A percentile compares a stretch with the other conserved stretches of the same genome.
These are phyloP conservation scores for Eutypa lata DNA, from an alignment of 2,329 filamentous ascomycete species.

Conservation along the genomic window DNA sequence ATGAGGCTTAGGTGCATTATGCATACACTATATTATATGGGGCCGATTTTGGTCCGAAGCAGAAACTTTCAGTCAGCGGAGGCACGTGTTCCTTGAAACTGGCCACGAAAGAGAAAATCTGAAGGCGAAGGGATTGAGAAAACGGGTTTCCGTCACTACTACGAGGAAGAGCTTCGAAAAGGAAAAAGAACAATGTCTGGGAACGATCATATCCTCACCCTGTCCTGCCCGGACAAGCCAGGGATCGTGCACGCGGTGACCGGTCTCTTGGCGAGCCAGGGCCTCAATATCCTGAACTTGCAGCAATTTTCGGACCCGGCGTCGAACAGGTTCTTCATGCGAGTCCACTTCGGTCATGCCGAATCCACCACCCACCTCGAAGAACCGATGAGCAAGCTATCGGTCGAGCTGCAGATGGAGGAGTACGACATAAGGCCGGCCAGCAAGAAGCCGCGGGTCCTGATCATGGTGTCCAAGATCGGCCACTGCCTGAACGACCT, in stretches of 20 bases:
- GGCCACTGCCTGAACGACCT: conserved; percentile 83
- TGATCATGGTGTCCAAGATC: conserved; percentile 90
- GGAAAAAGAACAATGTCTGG: conserved; percentile 17
- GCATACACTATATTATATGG: background rate
- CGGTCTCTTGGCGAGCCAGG: conserved; percentile 68
- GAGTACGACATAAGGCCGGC: conserved; percentile 65
- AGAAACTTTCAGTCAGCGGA: background rate
- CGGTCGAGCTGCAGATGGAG: conserved; percentile 62
- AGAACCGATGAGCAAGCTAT: conserved; percentile 58
- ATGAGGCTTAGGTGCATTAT: background rate
- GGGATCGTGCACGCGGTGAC: conserved; percentile 85
- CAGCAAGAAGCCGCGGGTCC: conserved; percentile 67
- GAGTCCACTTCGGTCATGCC: conserved; percentile 73
- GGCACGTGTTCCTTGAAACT: background rate
- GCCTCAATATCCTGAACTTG: conserved; percentile 78
- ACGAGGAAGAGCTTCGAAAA: background rate
- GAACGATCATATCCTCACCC: conserved; percentile 67
- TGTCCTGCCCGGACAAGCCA: conserved; percentile 80
- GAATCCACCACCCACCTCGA: conserved; percentile 49
- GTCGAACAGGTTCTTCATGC: conserved; percentile 81
- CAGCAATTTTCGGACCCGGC: conserved; percentile 79
- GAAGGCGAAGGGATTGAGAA: background rate
- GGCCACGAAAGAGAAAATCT: background rate
- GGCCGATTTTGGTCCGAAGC: conserved; percentile 1
- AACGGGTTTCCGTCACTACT: background rate